Evolutionary conservation across 2,329 filamentous ascomycete species (phyloP), one percentile per base, ranked within the genome.

Genomic region (Fusarium mangiferae): DNA sequence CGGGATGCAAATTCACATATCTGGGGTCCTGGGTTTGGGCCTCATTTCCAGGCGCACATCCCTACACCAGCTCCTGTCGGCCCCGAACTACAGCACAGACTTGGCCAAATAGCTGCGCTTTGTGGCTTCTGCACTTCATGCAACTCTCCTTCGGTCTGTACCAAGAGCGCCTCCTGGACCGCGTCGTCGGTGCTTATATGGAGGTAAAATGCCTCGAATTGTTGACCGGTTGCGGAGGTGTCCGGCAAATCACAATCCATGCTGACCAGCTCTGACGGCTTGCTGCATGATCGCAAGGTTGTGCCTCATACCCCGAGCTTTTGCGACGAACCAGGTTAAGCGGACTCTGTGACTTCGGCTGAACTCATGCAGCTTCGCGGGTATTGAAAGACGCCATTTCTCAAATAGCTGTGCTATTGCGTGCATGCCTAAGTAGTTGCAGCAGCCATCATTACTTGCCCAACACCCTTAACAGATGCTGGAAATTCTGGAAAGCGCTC

Each of bases 281-380:
- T 63, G 67, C 67, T 74, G 73, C 73, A 75, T 76, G 63, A 75
- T 76, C 69, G 70, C 66, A 71, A 75, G 73, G 66, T 68, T 62
- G 62, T 71, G 56, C 59, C 49, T 71, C 55, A 59, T 58, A 58
- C 42, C 38, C 51, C 46, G 49, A 54, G 57, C 38, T 58, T 15
- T 36, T 44, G 57, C 48, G 71, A 56, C 55, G 64, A 58, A 56
- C 42, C 58, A 73, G 38, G 36, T 42, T 45, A 30, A 28, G 42
- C 49, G 18, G 30, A 63, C 39, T 33, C 57, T 22, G 62, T 57
- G 41, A 70, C 48, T 60, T 66, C 48, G 60, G 65, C 68, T 70
- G 62, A 75, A 64, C 65, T 63, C 38, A 59, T 60, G 69, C 60
- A 70, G 61, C 58, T 64, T 64, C 33, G 38, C 72, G 68, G 68